phyloP scores from a whole-genome alignment of 2,329 filamentous ascomycete species.

The Rhynchosporium agropyri region DNA sequence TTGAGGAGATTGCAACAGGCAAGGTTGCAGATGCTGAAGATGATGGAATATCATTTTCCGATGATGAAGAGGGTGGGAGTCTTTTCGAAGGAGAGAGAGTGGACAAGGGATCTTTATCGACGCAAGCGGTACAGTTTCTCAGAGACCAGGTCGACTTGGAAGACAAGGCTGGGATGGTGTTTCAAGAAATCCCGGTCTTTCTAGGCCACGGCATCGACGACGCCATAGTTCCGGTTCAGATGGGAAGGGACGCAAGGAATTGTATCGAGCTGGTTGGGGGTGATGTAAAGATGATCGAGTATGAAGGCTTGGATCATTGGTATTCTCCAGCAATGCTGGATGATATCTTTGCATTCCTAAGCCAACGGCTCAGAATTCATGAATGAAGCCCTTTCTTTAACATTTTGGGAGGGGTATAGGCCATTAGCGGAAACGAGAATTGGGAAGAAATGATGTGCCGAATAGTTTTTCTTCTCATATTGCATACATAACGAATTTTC shows the following conservation, averaged over 20 bases:
- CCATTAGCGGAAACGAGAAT: too few relatives aligned
- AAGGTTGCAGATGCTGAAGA: conserved; percentile 7
- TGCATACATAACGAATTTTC: too few relatives aligned
- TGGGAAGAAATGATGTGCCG: too few relatives aligned
- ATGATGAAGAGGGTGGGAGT: conserved; percentile 8
- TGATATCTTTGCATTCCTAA: conserved; percentile 45
- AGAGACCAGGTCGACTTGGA: conserved; percentile 30
- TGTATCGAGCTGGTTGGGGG: conserved; percentile 45
- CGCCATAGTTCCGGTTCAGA: conserved; percentile 44
- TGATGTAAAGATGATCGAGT: conserved; percentile 45
- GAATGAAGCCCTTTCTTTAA: too few relatives aligned
- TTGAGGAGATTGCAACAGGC: conserved; percentile 29
- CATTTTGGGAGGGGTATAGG: too few relatives aligned
- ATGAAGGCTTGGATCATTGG: conserved; percentile 50
- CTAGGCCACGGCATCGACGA: conserved; percentile 53
- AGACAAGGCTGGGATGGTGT: conserved; percentile 12
- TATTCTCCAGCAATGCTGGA: conserved; percentile 48
- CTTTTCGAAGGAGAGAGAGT: neutral
- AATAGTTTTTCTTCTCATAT: too few relatives aligned
- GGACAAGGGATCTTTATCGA: neutral
- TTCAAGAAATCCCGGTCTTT: conserved; percentile 47
- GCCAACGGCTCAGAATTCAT: too few relatives aligned
- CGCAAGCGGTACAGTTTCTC: conserved; percentile 22
- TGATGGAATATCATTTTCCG: conserved; percentile 11
- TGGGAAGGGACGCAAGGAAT: conserved; percentile 44